Conservation (phyloP, 2,329 filamentous ascomycete species). For the Epichloe aotearoae region DNA sequence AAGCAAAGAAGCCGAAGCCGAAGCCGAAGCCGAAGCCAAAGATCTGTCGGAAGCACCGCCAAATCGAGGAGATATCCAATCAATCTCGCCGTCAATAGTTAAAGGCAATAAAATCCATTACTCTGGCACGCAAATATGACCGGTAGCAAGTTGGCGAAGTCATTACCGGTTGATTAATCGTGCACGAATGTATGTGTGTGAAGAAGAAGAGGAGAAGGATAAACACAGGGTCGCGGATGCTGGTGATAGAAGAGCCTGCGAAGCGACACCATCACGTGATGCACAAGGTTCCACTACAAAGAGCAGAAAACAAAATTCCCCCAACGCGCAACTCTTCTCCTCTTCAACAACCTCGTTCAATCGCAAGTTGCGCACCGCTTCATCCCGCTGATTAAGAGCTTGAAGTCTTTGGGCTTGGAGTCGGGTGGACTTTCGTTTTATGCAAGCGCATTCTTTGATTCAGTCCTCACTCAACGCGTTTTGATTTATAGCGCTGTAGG, state of each 20-base stretch:
- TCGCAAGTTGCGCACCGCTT: neutral
- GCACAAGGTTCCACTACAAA: neutral
- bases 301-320: neutral
- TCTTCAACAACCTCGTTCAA: slow-evolving; percentile 1
- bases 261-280: slow-evolving; percentile 14
- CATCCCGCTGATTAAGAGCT: neutral
- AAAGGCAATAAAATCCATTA: slow-evolving; percentile 21
- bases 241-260: neutral
- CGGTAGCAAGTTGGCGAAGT: slow-evolving; percentile 36
- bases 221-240: neutral
- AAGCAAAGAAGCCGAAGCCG: too few relatives aligned
- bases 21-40: neutral
- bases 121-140: slow-evolving; percentile 51
- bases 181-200: slow-evolving; percentile 39
- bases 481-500: neutral
- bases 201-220: slow-evolving; percentile 20
- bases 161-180: slow-evolving; percentile 48
- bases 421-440: neutral
- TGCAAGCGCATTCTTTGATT: neutral
- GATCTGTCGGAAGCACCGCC: slow-evolving; percentile 19
- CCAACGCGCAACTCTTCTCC: neutral
- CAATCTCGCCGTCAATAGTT: slow-evolving; percentile 11
- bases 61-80: slow-evolving; percentile 12
- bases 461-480: neutral
- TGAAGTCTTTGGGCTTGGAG: neutral